These are phyloP conservation scores for Sonneratia caseolaris DNA, from an alignment of 345 rosid genomes.

Conservation along the genomic window DNA sequence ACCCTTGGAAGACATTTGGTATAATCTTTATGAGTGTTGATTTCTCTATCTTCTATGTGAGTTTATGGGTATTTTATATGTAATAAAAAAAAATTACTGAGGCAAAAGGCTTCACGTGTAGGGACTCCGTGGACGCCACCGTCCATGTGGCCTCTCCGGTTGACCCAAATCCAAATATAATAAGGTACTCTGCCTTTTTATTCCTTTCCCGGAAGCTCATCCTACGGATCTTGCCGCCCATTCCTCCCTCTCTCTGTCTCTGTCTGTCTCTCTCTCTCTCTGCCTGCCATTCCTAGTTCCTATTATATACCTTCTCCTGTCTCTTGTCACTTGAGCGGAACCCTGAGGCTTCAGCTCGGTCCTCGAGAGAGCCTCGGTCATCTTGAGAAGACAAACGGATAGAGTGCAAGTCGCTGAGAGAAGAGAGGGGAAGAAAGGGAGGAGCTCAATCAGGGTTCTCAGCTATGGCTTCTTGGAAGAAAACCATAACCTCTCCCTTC, in stretches of 20 bases:
- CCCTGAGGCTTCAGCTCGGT: background rate
- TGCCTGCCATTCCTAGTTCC: background rate
- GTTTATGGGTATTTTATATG: no score
- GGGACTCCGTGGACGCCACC: conserved; percentile 20
- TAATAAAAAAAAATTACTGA: background rate
- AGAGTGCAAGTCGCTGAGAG: background rate
- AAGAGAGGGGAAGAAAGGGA: background rate
- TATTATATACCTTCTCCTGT: background rate
- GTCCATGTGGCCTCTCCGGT: conserved; percentile 30
- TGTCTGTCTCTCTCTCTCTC: conserved; percentile 8
- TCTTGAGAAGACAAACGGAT: background rate
- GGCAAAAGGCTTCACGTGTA: conserved; percentile 31
- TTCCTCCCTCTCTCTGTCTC: conserved; percentile 8
- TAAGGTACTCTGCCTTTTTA: background rate
- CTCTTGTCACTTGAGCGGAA: background rate
- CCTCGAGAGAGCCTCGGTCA: background rate
- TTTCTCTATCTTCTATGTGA: no score
- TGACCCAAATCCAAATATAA: conserved; percentile 11
- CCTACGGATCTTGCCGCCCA: conserved; percentile 71
- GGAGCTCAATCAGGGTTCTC: background rate
- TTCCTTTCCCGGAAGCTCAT: conserved; percentile 28
- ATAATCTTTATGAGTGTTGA: no score
- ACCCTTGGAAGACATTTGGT: no score
- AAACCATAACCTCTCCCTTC: conserved; percentile 69
- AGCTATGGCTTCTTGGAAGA: conserved; percentile 70